Conservation (phyloP, 176 grass and related monocot species). For the Oryza rufipogon region DNA sequence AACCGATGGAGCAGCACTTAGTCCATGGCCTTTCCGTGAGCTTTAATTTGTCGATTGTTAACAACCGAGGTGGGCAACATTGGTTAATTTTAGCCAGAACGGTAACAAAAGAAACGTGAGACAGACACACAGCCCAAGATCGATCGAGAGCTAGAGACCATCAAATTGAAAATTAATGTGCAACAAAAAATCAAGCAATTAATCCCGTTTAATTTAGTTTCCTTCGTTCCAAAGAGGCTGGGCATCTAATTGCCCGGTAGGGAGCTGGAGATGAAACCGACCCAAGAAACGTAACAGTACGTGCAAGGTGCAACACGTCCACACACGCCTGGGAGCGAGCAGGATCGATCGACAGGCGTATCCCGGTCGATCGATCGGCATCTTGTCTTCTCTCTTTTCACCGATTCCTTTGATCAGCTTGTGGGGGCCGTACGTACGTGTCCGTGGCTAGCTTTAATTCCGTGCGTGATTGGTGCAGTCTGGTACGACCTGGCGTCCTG, state of each 20-base stretch:
- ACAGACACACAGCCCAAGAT: neutral
- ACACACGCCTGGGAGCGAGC: too few species aligned
- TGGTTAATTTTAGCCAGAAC: neutral
- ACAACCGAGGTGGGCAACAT: neutral
- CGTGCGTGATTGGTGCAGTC: neutral
- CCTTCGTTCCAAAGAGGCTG: too few species aligned
- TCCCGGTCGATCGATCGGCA: neutral
- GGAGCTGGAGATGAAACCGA: too few species aligned
- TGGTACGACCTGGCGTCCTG: neutral
- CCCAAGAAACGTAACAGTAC: too few species aligned
- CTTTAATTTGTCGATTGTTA: neutral
- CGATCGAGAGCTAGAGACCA: neutral
- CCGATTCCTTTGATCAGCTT: neutral
- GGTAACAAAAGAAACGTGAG: neutral
- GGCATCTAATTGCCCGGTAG: too few species aligned
- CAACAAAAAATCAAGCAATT: too few species aligned
- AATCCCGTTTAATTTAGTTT: too few species aligned
- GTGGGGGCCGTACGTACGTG: neutral
- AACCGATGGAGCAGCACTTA: neutral
- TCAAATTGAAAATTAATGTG: neutral
- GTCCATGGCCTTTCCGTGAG: neutral
- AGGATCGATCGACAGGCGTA: neutral
- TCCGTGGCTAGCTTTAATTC: neutral
- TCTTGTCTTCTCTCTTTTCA: neutral
- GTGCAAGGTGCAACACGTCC: too few species aligned